Conservation (phyloP, 306 rosid genomes). For the Cicer judaicum region DNA sequence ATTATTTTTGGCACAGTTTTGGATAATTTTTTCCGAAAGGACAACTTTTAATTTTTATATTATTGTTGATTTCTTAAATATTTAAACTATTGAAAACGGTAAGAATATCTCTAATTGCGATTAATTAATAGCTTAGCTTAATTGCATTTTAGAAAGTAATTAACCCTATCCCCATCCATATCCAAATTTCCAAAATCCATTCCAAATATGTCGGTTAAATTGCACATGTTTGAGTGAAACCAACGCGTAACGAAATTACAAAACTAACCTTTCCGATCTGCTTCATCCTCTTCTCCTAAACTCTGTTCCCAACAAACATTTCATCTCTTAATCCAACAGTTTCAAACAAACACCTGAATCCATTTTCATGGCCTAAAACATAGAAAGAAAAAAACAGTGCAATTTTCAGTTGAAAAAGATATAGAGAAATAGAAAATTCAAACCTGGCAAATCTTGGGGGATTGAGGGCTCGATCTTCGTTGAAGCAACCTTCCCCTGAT, state of each 20-base stretch:
- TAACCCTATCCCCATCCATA: background rate
- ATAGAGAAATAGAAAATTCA: background rate
- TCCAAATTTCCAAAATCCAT: background rate
- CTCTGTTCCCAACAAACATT: constrained; percentile 1
- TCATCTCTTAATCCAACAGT: background rate
- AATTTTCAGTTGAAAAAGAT: background rate
- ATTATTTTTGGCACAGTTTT: no score
- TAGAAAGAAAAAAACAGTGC: constrained; percentile 5
- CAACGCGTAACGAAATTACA: background rate
- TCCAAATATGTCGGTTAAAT: constrained; percentile 25
- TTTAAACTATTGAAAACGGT: no score
- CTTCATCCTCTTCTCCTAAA: background rate
- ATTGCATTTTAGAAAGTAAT: background rate
- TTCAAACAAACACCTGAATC: background rate
- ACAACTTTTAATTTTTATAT: no score
- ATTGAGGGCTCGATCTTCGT: constrained; percentile 82
- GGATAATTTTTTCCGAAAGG: no score
- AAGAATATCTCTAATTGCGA: background rate
- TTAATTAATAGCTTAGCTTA: background rate
- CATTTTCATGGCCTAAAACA: constrained; percentile 38
- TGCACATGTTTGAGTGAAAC: background rate
- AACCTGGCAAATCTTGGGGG: constrained; percentile 86
- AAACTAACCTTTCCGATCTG: background rate
- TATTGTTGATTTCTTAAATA: no score
- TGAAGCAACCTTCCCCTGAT: constrained; percentile 62